Conservation (phyloP, 2,329 filamentous ascomycete species). For the Cryphonectria carpinicola region DNA sequence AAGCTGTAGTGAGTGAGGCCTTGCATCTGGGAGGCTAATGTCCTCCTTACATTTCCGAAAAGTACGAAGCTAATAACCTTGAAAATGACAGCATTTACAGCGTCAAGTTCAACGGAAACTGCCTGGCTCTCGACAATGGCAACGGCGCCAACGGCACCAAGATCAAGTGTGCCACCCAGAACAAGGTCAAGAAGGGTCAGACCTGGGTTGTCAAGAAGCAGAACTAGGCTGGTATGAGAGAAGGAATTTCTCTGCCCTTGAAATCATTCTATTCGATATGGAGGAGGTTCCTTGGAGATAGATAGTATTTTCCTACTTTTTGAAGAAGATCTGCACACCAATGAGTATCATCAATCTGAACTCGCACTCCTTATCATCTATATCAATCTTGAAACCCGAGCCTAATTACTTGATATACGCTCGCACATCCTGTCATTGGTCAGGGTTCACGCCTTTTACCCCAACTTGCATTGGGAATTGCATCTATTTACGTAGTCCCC, state of each 20-base stretch:
- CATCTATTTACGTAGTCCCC: too few species aligned
- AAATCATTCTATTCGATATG: neutral
- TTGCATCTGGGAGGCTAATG: neutral
- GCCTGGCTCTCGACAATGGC: slow-evolving; percentile 17
- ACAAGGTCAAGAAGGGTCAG: slow-evolving; percentile 16
- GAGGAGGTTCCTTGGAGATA: neutral
- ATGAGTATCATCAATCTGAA: neutral
- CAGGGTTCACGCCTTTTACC: neutral
- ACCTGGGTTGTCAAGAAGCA: slow-evolving; percentile 19
- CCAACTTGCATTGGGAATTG: neutral
- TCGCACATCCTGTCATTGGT: neutral
- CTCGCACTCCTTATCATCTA: neutral
- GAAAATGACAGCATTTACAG: neutral
- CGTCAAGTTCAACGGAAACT: slow-evolving; percentile 17
- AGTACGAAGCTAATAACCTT: neutral
- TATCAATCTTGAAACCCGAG: neutral
- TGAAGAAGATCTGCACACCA: neutral
- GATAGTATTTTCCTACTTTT: neutral
- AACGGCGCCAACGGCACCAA: slow-evolving; percentile 10
- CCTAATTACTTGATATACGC: neutral
- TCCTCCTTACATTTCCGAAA: neutral
- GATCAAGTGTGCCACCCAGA: slow-evolving; percentile 20
- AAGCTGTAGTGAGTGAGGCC: slow-evolving; percentile 9
- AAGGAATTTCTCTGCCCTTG: neutral
- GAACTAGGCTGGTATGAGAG: neutral